These are phyloP conservation scores for Lentinula edodes DNA, from an alignment of 768 basidiomycete species.

Conservation along the genomic window DNA sequence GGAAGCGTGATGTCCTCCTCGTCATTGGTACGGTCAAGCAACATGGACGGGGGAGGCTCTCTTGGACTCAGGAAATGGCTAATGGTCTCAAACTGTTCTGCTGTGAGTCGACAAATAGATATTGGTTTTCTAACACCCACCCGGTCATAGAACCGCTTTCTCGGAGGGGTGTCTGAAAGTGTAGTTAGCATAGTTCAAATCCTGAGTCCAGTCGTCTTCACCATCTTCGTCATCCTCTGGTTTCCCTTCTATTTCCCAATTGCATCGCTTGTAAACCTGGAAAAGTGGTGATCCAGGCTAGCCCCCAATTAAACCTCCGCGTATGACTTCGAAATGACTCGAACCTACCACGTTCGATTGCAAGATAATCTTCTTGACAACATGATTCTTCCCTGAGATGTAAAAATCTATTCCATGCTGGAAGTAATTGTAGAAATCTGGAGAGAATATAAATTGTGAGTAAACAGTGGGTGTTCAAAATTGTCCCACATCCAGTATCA, in stretches of 20 bases:
- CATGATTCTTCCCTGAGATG: conserved; percentile 63
- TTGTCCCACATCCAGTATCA: conserved; percentile 43
- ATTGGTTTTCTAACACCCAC: conserved; percentile 27
- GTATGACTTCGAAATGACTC: conserved; percentile 16
- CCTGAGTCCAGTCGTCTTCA: conserved; percentile 18
- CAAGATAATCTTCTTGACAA: conserved; percentile 78
- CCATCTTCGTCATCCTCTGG: conserved; percentile 85
- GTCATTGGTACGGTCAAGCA: conserved; percentile 72
- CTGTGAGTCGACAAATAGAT: conserved; percentile 1
- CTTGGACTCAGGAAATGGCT: conserved; percentile 71
- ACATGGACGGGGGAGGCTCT: conserved; percentile 76
- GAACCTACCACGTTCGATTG: conserved; percentile 80
- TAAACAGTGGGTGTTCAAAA: not conserved
- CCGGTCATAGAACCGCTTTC: conserved; percentile 67
- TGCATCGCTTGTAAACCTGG: conserved; percentile 87
- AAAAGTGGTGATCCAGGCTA: conserved; percentile 88
- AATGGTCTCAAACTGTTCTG: conserved; percentile 64
- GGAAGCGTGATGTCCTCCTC: conserved; percentile 67
- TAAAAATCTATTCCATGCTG: conserved; percentile 88
- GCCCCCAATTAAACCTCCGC: not conserved
- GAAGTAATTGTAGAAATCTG: conserved; percentile 93
- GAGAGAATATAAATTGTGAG: conserved; percentile 1
- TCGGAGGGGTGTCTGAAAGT: conserved; percentile 60
- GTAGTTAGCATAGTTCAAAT: conserved; percentile 5
- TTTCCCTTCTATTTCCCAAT: conserved; percentile 78